These are phyloP conservation scores for Ceratocystis diversiconidia DNA, from an alignment of 2,329 filamentous ascomycete genomes.

Conservation along the genomic window DNA sequence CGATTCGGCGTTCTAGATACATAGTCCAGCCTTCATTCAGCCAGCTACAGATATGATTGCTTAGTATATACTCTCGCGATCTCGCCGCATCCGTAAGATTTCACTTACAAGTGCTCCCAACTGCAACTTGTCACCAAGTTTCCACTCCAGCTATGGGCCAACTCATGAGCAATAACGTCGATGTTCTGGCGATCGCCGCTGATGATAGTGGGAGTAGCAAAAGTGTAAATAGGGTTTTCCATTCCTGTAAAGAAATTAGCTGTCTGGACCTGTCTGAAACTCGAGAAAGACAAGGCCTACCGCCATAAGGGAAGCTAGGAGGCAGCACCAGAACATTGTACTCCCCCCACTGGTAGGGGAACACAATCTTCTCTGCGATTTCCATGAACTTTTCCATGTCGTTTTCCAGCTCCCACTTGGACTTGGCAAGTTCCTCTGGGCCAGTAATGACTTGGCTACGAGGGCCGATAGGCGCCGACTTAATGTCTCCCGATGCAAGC, in stretches of 20 bases:
- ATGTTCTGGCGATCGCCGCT: conserved; percentile 83
- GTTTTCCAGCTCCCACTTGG: conserved; percentile 80
- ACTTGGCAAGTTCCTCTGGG: conserved; percentile 69
- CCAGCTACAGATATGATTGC: conserved; percentile 34
- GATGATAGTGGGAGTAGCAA: conserved; percentile 87
- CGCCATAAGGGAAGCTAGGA: conserved; percentile 78
- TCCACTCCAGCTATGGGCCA: conserved; percentile 70
- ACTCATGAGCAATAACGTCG: conserved; percentile 86
- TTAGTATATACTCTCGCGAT: not conserved
- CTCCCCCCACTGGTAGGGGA: conserved; percentile 83
- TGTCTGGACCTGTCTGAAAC: not conserved
- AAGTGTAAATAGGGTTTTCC: conserved; percentile 91
- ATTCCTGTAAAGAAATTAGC: conserved; percentile 38
- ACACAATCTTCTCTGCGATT: conserved; percentile 66
- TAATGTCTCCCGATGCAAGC: conserved; percentile 75
- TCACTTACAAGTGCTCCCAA: conserved; percentile 62
- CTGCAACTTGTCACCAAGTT: conserved; percentile 67
- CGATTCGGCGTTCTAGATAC: conserved; percentile 80
- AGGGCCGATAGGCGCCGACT: conserved; percentile 71
- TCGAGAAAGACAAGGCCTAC: conserved; percentile 29
- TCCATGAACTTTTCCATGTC: conserved; percentile 89
- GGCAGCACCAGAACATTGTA: conserved; percentile 90
- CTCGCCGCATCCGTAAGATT: not conserved
- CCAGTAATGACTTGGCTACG: conserved; percentile 75
- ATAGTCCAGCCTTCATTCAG: conserved; percentile 78